Evolutionary conservation across 1,284 basidiomycete species (phyloP), one percentile per base, ranked within the genome.

Genomic region (Gastroboletus turbinatus): DNA sequence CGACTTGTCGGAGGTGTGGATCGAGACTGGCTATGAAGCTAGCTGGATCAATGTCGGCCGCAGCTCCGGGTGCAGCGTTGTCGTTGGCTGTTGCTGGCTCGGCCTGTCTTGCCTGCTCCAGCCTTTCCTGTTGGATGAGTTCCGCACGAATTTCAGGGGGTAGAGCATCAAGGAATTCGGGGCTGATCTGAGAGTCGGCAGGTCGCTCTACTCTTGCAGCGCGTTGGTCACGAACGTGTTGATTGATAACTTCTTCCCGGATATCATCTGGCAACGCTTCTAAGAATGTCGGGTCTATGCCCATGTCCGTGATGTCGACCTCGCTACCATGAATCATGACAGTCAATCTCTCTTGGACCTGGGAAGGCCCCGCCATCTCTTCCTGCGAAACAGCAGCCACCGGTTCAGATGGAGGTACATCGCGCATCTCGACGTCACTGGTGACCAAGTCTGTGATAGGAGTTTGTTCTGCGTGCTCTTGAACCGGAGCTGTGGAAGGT

Each of bases 271-370:
- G 97, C 27, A 99, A 77, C 19, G 97, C 97, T 74, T 98, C 95
- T 52, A 99, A 78, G 83, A 99, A 99, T 10, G 93, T 96, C 2
- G 96, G 94, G 70, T 99, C 97, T 67, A 99, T 98, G 9, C 97
- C 97, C 16, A 95, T 96, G 67, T 98, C 95, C 10, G 97, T 99
- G 68, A 99, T 99, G 70, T 99, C 97, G 30, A 99, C 92, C n/a
- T 88, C 82, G 60, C 85, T 90, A 47, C 96, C 97, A 70, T 96
- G 90, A 56, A 99, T 92, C 72, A 83, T 82, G 66, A 98, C 90
- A 2, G 90, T 92, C 14, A 96, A 80, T 39, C 95, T 80, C 53
- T 84, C 79, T 25, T 70, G 66, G 23, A 16, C 65, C 40, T 67
- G 68, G 3, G 77, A 76, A 27, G 76, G 57, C n/a, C 72, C 73